Evolutionary conservation across 176 grass and related monocot genomes (phyloP).

Genomic region (Poa annua): DNA sequence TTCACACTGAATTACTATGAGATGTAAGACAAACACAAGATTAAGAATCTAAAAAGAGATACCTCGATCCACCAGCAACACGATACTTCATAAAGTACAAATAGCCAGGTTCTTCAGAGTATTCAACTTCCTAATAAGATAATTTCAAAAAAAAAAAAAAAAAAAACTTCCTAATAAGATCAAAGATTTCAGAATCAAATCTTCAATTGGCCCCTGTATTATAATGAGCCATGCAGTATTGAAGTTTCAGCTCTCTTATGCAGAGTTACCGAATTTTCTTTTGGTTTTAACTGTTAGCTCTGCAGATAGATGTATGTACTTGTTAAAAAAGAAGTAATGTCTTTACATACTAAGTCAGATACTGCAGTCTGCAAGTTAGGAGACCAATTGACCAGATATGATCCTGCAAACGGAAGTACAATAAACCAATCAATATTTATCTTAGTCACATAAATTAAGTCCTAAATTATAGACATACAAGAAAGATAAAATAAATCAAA

Average conservation of each 20-base stretch:
- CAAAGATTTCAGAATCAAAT: conserved; percentile 37
- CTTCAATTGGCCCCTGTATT: conserved; percentile 19
- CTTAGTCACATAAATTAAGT: conserved; percentile 21
- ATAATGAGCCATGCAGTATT: conserved; percentile 34
- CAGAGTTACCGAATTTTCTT: conserved; percentile 21
- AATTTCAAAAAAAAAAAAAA: too few relatives aligned
- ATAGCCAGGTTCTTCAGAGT: conserved; percentile 92
- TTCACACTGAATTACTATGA: conserved; percentile 16
- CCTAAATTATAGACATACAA: conserved; percentile 1
- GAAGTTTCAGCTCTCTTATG: conserved; percentile 30
- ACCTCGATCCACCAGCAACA: conserved; percentile 93
- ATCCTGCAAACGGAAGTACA: conserved; percentile 62
- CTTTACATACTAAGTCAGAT: conserved; percentile 85
- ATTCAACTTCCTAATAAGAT: conserved; percentile 89
- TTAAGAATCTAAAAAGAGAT: conserved; percentile 14
- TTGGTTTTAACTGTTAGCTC: conserved; percentile 23
- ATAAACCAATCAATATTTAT: conserved; percentile 28
- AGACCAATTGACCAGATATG: conserved; percentile 99
- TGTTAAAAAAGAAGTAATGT: background rate
- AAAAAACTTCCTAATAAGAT: conserved; percentile 84
- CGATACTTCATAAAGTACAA: conserved; percentile 94
- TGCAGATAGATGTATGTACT: conserved; percentile 14
- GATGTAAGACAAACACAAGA: conserved; percentile 21
- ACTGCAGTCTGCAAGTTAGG: conserved; percentile 92
- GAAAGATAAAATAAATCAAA: conserved; percentile 17